A percentile compares a stretch with the other conserved stretches of the same genome.
Conservation (phyloP, 805 yeast genomes). For the Ogataea saltuana region DNA sequence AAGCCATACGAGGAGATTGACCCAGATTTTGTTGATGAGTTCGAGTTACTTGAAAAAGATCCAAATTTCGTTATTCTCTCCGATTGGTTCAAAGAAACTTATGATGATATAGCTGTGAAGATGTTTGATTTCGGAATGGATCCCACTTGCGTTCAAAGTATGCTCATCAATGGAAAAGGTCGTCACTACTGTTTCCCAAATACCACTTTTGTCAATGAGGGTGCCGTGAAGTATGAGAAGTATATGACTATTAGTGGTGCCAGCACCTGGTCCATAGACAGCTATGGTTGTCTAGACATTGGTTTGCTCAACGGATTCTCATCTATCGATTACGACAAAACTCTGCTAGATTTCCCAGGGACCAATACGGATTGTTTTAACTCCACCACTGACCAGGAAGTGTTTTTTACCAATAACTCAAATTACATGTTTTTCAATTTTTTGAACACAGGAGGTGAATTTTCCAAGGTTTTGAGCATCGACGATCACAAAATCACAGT, state of each 20-base stretch:
- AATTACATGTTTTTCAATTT: background rate
- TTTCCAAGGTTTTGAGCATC: background rate
- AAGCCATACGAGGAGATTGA: background rate
- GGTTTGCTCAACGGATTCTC: background rate
- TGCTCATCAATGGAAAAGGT: slow-evolving; percentile 1
- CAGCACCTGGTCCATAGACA: background rate
- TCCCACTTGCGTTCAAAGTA: background rate
- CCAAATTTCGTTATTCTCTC: background rate
- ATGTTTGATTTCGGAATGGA: slow-evolving; percentile 1
- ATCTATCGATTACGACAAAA: background rate
- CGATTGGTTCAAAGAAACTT: slow-evolving; percentile 1
- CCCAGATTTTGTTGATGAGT: background rate
- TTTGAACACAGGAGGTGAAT: background rate
- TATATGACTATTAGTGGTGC: background rate
- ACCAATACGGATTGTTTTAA: background rate
- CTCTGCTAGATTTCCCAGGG: background rate
- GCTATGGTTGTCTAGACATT: background rate
- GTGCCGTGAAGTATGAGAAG: background rate
- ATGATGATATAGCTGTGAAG: slow-evolving; percentile 1
- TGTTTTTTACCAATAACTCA: slow-evolving; percentile 1
- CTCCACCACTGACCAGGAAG: background rate
- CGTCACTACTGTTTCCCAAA: slow-evolving; percentile 1
- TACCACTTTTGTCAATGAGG: background rate
- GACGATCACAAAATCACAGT: background rate
- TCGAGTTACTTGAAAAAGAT: background rate